phyloP scores from a whole-genome alignment of 177 flowering plant species.

The Telopea speciosissima region DNA sequence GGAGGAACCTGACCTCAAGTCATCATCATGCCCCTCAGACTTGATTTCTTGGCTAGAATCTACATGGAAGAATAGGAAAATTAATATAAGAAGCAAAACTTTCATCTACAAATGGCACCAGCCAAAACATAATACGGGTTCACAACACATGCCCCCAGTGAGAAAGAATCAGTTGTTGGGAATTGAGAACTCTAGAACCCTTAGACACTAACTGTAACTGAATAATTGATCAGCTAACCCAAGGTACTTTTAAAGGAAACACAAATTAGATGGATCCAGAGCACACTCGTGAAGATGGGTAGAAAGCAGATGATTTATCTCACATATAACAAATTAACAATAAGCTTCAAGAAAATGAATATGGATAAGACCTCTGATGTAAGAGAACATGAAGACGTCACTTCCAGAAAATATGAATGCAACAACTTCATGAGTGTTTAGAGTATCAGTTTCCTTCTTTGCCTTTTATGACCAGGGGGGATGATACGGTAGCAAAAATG shows the following conservation, averaged over 20 bases:
- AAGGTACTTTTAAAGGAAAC: neutral
- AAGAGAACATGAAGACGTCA: neutral
- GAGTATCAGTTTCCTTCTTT: neutral
- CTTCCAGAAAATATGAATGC: neutral
- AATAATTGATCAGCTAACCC: neutral
- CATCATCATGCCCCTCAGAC: conserved; percentile 22
- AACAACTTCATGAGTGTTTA: neutral
- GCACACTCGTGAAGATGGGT: neutral
- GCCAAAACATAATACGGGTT: neutral
- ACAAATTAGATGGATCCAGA: neutral
- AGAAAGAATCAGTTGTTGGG: neutral
- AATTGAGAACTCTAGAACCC: neutral
- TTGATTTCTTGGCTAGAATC: conserved; percentile 31
- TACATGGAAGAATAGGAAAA: conserved; percentile 34
- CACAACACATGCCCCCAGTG: neutral
- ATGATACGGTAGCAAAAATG: neutral
- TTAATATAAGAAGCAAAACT: conserved; percentile 15
- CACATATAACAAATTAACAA: neutral
- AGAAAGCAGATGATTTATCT: neutral
- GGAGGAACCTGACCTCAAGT: conserved; percentile 19
- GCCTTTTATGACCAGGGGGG: too few relatives aligned
- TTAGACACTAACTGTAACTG: neutral
- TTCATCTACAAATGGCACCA: neutral
- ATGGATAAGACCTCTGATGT: neutral
- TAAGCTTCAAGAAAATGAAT: neutral